Evolutionary conservation across 2,329 filamentous ascomycete genomes (phyloP), one percentile per base, ranked within the genome.

Genomic region (Albifimbria verrucaria): DNA sequence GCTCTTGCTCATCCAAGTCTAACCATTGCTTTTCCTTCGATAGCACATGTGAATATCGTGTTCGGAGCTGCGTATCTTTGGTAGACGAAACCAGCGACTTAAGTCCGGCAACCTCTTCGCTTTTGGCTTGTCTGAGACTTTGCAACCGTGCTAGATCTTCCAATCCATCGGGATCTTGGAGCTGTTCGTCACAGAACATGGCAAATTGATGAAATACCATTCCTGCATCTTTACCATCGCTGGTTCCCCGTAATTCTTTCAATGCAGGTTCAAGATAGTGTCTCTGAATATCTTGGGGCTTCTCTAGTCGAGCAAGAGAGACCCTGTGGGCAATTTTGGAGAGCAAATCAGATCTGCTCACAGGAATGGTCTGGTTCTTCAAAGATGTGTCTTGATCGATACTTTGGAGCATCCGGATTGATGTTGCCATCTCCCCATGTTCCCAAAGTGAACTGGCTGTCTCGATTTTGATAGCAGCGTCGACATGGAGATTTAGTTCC

Each of bases 141-240:
- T 89, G 83, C 42, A 97, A 81, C 45, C 94, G 86, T 25, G 84
- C 83, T 55, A 96, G 83, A 62, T 99, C 94, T 67, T 96, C 91
- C 2, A 92, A 74, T 28, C 87, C 85, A 61, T 96, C 91, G 1
- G 88, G 82, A 64, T 93, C 93, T 62, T 96, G 89, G 10, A 99
- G 77, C 67, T 99, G 94, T 63, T 92, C 86, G 67, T 99, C 93
- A 64, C 95, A 99, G 67, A 99, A 99, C 49, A 86, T 82, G 23
- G 95, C 94, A 68, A 97, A 97, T 62, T 96, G 90, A 66, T 97
- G 92, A 63, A 92, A 97, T 1, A 97, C 94, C 59, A 90, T 82
- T 1, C 92, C 92, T 2, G 92, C 89, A 55, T 93, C 89, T 44
- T 81, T 77, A 1, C 89, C 88, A 50, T 85, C 79, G 5, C 73